Evolutionary conservation across 352 stramenopile genomes (phyloP).

Genomic region (Phytophthora idaei): DNA sequence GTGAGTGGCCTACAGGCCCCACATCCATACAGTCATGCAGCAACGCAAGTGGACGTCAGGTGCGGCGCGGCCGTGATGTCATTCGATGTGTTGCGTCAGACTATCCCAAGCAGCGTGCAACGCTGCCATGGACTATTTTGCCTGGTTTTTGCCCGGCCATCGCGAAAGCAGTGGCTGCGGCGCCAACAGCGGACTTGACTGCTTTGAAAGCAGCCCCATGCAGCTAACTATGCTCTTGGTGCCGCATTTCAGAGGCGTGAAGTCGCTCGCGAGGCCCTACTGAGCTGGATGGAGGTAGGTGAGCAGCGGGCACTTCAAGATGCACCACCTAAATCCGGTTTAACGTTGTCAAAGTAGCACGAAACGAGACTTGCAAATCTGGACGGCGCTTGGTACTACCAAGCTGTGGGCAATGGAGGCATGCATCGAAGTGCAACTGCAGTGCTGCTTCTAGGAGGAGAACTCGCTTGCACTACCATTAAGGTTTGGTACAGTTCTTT

Average conservation of each 20-base stretch:
- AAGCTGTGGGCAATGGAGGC: not conserved
- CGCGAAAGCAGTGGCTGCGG: constrained; percentile 8
- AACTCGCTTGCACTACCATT: not conserved
- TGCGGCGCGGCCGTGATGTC: constrained; percentile 48
- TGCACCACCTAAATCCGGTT: constrained; percentile 21
- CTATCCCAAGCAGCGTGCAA: constrained; percentile 19
- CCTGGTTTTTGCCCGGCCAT: constrained; percentile 20
- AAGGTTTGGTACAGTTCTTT: not conserved
- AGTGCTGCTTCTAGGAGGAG: not conserved
- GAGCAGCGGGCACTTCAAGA: constrained; percentile 14
- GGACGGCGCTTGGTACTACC: not conserved
- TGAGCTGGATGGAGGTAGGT: constrained; percentile 21
- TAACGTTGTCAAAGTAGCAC: not conserved
- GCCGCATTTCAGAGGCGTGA: not conserved
- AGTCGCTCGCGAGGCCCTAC: no score
- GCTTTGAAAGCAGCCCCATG: not conserved
- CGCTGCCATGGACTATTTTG: not conserved
- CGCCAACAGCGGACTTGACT: not conserved
- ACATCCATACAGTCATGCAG: not conserved
- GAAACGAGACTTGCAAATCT: constrained; percentile 4
- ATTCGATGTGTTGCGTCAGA: constrained; percentile 36
- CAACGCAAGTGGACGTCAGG: constrained; percentile 41
- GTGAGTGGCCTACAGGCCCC: constrained; percentile 33
- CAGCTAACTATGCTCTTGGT: not conserved
- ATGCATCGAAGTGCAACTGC: not conserved